Percentiles rank a stretch among this genome's conserved stretches.
phyloP scores from a whole-genome alignment of 257 asterid genomes.

The Rubia yunnanensis region DNA sequence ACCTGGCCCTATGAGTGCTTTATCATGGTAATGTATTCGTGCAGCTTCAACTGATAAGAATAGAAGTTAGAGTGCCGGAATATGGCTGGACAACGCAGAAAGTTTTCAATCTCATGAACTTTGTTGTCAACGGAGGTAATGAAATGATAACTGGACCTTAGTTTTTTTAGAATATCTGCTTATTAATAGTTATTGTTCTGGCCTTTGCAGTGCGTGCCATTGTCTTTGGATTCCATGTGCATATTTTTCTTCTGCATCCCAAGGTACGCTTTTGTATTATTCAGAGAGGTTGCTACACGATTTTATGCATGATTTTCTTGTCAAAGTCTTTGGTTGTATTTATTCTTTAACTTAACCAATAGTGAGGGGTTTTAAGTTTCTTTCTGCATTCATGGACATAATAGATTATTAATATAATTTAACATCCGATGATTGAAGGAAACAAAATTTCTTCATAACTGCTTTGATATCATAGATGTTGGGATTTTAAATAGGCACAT shows the following conservation, averaged over 20 bases:
- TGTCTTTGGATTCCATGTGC: slow-evolving; percentile 71
- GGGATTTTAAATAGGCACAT: neutral
- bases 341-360: neutral
- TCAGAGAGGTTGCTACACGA: neutral
- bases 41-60: slow-evolving; percentile 89
- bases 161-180: slow-evolving; percentile 4
- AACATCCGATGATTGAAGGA: neutral
- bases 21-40: neutral
- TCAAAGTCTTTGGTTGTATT: neutral
- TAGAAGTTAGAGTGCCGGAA: slow-evolving; percentile 84
- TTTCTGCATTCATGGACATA: neutral
- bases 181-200: slow-evolving; percentile 8
- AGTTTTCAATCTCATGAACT: slow-evolving; percentile 98
- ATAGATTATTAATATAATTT: neutral
- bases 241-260: slow-evolving; percentile 72
- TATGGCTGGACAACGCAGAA: slow-evolving; percentile 98
- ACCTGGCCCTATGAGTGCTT: neutral
- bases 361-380: neutral
- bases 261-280: slow-evolving; percentile 33
- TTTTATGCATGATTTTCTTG: neutral
- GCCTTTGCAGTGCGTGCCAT: slow-evolving; percentile 70
- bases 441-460: neutral
- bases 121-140: slow-evolving; percentile 92
- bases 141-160: slow-evolving; percentile 10
- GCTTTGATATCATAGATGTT: neutral